Base-by-base conservation (phyloP, 129 eudicot species). In the Tanacetum coccineum region DNA sequence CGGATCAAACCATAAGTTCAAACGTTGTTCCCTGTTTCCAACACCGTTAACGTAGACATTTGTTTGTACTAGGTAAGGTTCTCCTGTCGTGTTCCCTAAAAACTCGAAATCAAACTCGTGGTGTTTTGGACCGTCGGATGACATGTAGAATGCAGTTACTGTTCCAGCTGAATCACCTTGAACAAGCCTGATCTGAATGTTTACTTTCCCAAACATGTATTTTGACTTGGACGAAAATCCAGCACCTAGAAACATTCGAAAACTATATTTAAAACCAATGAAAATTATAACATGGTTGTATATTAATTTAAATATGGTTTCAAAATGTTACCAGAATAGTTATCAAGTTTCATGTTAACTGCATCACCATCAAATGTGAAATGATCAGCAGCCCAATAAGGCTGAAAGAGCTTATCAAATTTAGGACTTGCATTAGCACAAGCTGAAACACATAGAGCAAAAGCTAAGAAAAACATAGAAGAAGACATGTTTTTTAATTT, bases 101-200 rank as follows among this genome's bases (percentile, higher is more conserved):
- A 92, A 92, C 83, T 92, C 98, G 61, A 88, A 92, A 78, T 92
- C 98, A 51, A 92, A 92, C 44, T 92, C 98, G 49, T 92, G 87
- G 71, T 92, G 98, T 19, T 75, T 81, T 9, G 98, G 75, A 48
- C 98, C 98, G 0, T 92, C 98, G 0, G 98, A 92, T 73, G 98
- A 88, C 98, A 92, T 96, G 70, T 93, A 93, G 78, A 84, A 93
- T 57, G 99, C 99, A 67, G 96, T 93, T 45, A 93, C 99, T 10
- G 99, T 93, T 58, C 99, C 99, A 12, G 99, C 99, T 14, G 99
- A 93, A 64, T 93, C 99, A 20, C 96, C 99, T 66, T 75, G 90
- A 2, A 93, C 96, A 14, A 93, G 95, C 82, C 86, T 93, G 62
- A 93, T 89, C 72, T 89, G 92, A 59, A 81, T 62, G n/a, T 78